A percentile compares a stretch with the other conserved stretches of the same genome.
phyloP scores from a whole-genome alignment of 192 early-diverging fungal species.

The Spizellomyces sp. region DNA sequence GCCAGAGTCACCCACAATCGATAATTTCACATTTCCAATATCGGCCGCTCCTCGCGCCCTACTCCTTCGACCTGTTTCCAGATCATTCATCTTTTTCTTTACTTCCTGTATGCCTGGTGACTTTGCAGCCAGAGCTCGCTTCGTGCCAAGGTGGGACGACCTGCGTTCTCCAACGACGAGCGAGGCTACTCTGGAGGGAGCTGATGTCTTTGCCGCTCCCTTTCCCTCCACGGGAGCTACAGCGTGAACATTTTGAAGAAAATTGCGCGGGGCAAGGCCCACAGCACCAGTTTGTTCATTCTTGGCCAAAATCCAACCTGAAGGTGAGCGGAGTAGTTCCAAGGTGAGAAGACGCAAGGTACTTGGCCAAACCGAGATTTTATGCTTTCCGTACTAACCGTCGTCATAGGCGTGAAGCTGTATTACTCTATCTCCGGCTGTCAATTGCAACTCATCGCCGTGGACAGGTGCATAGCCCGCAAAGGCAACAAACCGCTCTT shows the following conservation, averaged over 20 bases:
- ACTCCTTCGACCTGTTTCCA: background rate
- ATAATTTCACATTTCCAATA: constrained; percentile 38
- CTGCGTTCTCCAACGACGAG: constrained; percentile 11
- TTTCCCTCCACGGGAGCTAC: constrained; percentile 3
- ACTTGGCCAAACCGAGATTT: background rate
- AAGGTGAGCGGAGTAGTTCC: background rate
- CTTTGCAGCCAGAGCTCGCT: background rate
- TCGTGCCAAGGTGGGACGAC: background rate
- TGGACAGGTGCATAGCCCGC: constrained; percentile 25
- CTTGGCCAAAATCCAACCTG: constrained; percentile 26
- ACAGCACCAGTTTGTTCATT: constrained; percentile 15
- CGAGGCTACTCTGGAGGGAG: constrained; percentile 15
- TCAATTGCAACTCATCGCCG: constrained; percentile 22
- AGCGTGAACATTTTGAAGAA: constrained; percentile 10
- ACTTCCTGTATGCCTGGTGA: background rate
- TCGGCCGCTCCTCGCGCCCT: constrained; percentile 18
- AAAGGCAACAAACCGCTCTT: constrained; percentile 21
- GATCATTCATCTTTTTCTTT: constrained; percentile 9
- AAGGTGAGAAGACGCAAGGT: background rate
- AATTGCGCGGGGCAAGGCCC: constrained; percentile 26
- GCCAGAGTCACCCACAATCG: constrained; percentile 43
- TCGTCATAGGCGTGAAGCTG: constrained; percentile 29
- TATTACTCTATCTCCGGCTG: constrained; percentile 17
- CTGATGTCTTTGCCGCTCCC: constrained; percentile 3
- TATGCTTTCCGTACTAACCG: constrained; percentile 1